Evolutionary conservation across 2,329 filamentous ascomycete species (phyloP), one percentile per base, ranked within the genome.

Genomic region (Stagonosporopsis cucurbitacearum): DNA sequence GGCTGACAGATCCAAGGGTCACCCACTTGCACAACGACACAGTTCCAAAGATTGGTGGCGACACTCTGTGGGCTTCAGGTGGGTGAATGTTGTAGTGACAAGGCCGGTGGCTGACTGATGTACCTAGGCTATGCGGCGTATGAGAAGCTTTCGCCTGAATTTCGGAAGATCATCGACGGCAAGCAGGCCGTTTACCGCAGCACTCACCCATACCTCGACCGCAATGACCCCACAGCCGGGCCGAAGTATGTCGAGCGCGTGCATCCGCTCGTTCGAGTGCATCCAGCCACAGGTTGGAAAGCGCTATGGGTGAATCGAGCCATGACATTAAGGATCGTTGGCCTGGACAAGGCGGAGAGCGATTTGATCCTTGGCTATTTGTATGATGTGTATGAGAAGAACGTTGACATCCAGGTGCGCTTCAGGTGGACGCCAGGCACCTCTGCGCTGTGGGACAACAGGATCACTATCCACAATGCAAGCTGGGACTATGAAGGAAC

Each of bases 271-370:
- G 88, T 91, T 2, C 81, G 88, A 3, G 85, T 88, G 0, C 88
- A 91, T 67, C 88, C 88, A 0, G 88, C 85, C 0, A 91, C 88
- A 0, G 88, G 88, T 0, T 91, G 88, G 88, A 91, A 90, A 72
- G 81, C 86, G 0, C 79, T 91, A 0, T 91, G 82, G 79, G 88
- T 91, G 0, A 91, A 91, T 69, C 82, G 88, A 3, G 79, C 85
- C 2, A 87, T 91, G 82, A 91, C 88, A 0, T 81, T 82, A 6
- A 79, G 83, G 0, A 91, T 91, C 43, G 84, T 91, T 0, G 89
- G 88, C 0, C 72, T 91, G 0, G 88, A 91, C 63, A 84, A 84
- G 57, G 85, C 80, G 0, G 88, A 91, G 73, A 90, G 87, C 54
- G 88, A 91, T 62, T 61, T 85, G 0, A 86, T 91, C 13, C 76